phyloP scores from a whole-genome alignment of 345 rosid species.

The Citrus glauca region DNA sequence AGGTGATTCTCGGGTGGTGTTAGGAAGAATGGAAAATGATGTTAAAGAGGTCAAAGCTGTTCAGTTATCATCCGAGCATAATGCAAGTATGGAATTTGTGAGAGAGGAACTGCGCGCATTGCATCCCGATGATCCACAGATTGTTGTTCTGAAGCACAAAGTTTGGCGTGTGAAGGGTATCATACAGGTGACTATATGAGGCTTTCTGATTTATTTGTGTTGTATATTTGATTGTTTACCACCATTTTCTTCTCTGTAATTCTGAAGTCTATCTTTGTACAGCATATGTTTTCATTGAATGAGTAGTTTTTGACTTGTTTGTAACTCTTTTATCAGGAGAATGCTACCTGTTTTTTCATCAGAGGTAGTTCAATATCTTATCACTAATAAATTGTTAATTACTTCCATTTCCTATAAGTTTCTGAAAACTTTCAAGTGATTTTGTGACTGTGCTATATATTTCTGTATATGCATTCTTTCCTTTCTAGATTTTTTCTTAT shows the following conservation, averaged over 20 bases:
- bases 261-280: neutral
- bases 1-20: slow-evolving; percentile 90
- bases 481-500: neutral
- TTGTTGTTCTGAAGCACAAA: slow-evolving; percentile 84
- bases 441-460: neutral
- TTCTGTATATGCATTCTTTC: neutral
- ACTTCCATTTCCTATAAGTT: neutral
- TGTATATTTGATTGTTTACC: neutral
- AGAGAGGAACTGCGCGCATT: slow-evolving; percentile 77
- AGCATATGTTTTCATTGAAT: neutral
- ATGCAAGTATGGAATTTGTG: slow-evolving; percentile 80
- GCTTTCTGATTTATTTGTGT: neutral
- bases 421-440: neutral
- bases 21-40: slow-evolving; percentile 55
- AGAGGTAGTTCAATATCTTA: neutral
- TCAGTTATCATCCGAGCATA: slow-evolving; percentile 87
- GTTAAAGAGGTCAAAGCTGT: slow-evolving; percentile 70
- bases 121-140: slow-evolving; percentile 96
- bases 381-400: neutral
- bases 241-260: neutral
- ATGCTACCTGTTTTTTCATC: neutral
- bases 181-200: slow-evolving; percentile 58
- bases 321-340: neutral
- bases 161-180: slow-evolving; percentile 99
- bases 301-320: neutral